phyloP scores from a whole-genome alignment of 2,329 filamentous ascomycete species.

The Aspergillus felis region DNA sequence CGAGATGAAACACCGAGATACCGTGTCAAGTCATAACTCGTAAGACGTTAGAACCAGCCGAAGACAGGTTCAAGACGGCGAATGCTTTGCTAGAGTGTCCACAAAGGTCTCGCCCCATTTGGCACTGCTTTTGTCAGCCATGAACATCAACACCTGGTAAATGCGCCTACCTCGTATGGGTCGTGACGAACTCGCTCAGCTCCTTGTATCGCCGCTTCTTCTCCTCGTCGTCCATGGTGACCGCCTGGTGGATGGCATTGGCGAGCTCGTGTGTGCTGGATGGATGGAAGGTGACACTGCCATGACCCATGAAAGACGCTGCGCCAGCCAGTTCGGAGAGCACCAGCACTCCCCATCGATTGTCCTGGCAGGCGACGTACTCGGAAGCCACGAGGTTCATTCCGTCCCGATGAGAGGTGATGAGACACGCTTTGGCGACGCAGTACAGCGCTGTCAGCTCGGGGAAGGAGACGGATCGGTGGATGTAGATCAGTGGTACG shows the following conservation, averaged over 20 bases:
- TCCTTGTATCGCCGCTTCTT: constrained; percentile 76
- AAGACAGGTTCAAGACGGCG: background rate
- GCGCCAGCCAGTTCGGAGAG: constrained; percentile 95
- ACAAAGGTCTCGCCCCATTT: background rate
- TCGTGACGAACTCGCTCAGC: constrained; percentile 82
- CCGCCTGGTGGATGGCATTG: constrained; percentile 83
- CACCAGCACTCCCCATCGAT: constrained; percentile 85
- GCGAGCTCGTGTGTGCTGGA: constrained; percentile 93
- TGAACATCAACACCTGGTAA: background rate
- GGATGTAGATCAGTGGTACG: constrained; percentile 93
- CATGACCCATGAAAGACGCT: constrained; percentile 75
- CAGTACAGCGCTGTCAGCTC: constrained; percentile 89
- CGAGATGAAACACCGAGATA: too few species aligned
- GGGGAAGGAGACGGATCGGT: constrained; percentile 88
- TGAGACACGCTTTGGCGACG: constrained; percentile 80
- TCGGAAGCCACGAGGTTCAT: constrained; percentile 98
- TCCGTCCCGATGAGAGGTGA: constrained; percentile 85
- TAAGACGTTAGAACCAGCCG: background rate
- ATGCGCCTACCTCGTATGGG: constrained; percentile 68
- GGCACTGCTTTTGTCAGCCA: background rate
- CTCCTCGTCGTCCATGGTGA: constrained; percentile 81
- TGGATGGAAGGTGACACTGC: constrained; percentile 85
- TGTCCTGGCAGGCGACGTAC: constrained; percentile 86
- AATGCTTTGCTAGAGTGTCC: background rate
- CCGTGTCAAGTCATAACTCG: background rate